A percentile compares a stretch with the other conserved stretches of the same genome.
phyloP scores from a whole-genome alignment of 2,329 filamentous ascomycete species.

The Cladophialophora carrionii region DNA sequence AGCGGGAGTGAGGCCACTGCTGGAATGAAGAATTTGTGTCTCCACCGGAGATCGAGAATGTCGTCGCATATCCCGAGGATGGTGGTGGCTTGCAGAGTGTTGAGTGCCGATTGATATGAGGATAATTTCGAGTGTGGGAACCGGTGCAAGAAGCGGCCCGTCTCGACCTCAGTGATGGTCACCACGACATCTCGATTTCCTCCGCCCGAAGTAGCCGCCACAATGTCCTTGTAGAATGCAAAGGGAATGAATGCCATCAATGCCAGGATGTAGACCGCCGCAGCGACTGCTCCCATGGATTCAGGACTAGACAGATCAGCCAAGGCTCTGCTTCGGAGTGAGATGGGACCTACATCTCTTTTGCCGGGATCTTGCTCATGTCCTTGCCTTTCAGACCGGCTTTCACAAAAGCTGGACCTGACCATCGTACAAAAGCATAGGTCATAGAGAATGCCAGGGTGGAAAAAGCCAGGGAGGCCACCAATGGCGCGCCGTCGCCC shows the following conservation, averaged over 20 bases:
- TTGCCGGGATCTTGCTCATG: constrained; percentile 74
- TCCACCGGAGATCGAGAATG: constrained; percentile 96
- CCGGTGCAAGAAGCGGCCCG: constrained; percentile 81
- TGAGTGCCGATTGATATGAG: constrained; percentile 90
- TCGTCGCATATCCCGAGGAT: constrained; percentile 94
- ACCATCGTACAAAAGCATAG: constrained; percentile 89
- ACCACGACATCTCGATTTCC: constrained; percentile 87
- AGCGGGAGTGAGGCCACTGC: constrained; percentile 91
- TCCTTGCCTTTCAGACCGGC: constrained; percentile 89
- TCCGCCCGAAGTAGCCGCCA: constrained; percentile 88
- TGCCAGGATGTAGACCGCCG: constrained; percentile 84
- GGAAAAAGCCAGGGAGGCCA: constrained; percentile 85
- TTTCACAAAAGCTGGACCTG: constrained; percentile 84
- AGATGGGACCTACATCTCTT: constrained; percentile 66
- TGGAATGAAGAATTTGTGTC: constrained; percentile 97
- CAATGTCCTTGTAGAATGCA: constrained; percentile 97
- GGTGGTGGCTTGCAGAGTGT: constrained; percentile 87
- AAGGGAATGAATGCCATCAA: constrained; percentile 94
- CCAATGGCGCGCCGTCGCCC: constrained; percentile 82
- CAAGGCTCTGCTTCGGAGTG: background rate
- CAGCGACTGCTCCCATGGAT: constrained; percentile 93
- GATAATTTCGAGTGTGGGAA: constrained; percentile 98
- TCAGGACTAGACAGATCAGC: constrained; percentile 66
- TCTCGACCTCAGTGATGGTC: constrained; percentile 72
- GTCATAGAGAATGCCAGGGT: constrained; percentile 78